A percentile compares a stretch with the other conserved stretches of the same genome.
Conservation (phyloP, 495 filamentous ascomycete species). For the Neurospora sp. region DNA sequence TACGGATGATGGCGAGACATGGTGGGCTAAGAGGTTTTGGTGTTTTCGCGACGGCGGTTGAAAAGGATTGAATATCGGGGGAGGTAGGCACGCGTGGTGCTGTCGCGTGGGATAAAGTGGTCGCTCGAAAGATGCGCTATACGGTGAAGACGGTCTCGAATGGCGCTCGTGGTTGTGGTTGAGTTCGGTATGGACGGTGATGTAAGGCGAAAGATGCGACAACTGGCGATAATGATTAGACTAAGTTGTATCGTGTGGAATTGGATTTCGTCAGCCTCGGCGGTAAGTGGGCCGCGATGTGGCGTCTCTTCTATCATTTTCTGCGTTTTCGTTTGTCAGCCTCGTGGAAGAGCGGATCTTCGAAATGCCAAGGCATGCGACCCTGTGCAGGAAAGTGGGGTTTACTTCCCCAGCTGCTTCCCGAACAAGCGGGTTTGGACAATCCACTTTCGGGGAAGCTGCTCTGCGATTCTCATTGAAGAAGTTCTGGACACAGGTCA, state of each 20-base stretch:
- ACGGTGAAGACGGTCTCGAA: not conserved
- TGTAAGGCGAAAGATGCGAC: not conserved
- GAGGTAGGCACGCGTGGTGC: not conserved
- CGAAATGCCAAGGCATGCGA: not conserved
- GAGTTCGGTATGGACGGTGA: not conserved
- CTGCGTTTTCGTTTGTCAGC: not conserved
- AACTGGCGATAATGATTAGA: not conserved
- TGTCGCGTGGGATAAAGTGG: not conserved
- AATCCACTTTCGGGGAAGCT: not conserved
- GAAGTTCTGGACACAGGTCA: not conserved
- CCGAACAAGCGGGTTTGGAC: not conserved
- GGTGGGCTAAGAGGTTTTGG: not conserved
- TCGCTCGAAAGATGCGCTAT: not conserved
- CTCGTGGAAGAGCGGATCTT: not conserved
- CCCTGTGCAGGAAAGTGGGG: not conserved
- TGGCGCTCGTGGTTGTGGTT: not conserved
- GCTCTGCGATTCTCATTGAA: not conserved
- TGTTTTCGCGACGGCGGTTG: not conserved
- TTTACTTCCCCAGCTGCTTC: not conserved
- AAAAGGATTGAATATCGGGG: not conserved
- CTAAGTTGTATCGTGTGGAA: not conserved
- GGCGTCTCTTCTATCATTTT: not conserved
- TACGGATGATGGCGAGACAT: slow-evolving; percentile 33
- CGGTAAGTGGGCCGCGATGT: not conserved
- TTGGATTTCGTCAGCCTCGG: not conserved